Percentiles rank a stretch among this genome's conserved stretches.
Evolutionary conservation across 2,329 filamentous ascomycete genomes (phyloP).

Genomic region (Pseudocercospora pini-densiflorae): DNA sequence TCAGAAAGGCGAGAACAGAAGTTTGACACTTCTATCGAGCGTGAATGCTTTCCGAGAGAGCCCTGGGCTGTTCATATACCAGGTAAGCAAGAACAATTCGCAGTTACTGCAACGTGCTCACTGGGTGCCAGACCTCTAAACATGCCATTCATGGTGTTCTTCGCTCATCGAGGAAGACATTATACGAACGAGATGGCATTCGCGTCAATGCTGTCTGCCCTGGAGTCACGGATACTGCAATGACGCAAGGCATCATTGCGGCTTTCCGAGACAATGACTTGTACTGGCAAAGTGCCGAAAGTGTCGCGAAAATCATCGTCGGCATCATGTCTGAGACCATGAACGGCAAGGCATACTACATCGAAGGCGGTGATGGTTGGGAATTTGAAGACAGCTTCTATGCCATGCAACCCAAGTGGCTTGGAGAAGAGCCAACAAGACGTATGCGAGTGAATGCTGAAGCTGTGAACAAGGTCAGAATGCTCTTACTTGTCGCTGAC

Average conservation of each 20-base stretch:
- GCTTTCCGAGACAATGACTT: conserved; percentile 26
- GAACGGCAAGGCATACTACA: conserved; percentile 50
- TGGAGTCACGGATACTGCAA: conserved; percentile 48
- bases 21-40: conserved; percentile 51
- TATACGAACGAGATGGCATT: conserved; percentile 32
- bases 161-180: conserved; percentile 31
- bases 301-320: conserved; percentile 31
- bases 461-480: conserved; percentile 28
- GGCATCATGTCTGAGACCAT: conserved; percentile 41
- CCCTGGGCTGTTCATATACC: conserved; percentile 54
- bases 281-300: conserved; percentile 28
- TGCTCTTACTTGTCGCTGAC: not conserved
- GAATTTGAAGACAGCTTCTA: conserved; percentile 51
- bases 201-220: conserved; percentile 50
- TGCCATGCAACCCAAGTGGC: conserved; percentile 48
- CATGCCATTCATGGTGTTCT: conserved; percentile 34
- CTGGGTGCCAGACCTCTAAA: conserved; percentile 27
- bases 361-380: conserved; percentile 51
- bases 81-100: conserved; percentile 12
- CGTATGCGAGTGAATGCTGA: conserved; percentile 32
- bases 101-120: not conserved
- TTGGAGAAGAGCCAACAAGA: conserved; percentile 43
- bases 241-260: conserved; percentile 31
- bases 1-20: conserved; percentile 42
- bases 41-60: conserved; percentile 56